phyloP scores from a whole-genome alignment of 345 rosid genomes.

The Murraya koenigii region DNA sequence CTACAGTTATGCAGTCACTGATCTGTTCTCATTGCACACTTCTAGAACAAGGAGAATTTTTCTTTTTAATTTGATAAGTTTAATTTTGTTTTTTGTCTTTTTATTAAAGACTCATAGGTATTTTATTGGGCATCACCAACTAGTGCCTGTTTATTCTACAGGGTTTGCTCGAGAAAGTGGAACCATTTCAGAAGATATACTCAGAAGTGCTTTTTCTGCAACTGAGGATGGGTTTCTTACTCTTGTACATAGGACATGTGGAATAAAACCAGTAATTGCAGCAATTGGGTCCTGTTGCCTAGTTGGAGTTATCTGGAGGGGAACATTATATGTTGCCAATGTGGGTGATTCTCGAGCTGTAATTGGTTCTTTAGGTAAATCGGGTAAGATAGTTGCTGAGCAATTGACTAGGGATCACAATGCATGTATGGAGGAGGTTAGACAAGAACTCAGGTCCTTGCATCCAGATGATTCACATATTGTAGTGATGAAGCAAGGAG shows the following conservation, averaged over 20 bases:
- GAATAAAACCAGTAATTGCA: conserved; percentile 74
- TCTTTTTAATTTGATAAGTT: neutral
- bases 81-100: neutral
- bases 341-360: conserved; percentile 97
- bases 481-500: conserved; percentile 81
- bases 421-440: conserved; percentile 85
- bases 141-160: conserved; percentile 24
- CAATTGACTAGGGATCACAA: conserved; percentile 84
- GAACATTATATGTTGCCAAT: conserved; percentile 79
- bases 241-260: conserved; percentile 66
- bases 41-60: neutral
- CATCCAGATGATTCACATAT: conserved; percentile 88
- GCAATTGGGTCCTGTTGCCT: conserved; percentile 93
- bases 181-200: conserved; percentile 63
- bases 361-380: conserved; percentile 53
- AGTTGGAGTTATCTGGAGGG: conserved; percentile 83
- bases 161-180: conserved; percentile 62
- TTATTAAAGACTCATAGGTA: neutral
- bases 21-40: neutral
- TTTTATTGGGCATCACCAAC: neutral
- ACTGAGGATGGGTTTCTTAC: conserved; percentile 94
- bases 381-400: conserved; percentile 76
- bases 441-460: conserved; percentile 77
- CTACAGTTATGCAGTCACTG: neutral
- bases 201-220: conserved; percentile 64